These are phyloP conservation scores for Arthrocladium fulminans DNA, from an alignment of 2,329 filamentous ascomycete genomes.

Conservation along the genomic window DNA sequence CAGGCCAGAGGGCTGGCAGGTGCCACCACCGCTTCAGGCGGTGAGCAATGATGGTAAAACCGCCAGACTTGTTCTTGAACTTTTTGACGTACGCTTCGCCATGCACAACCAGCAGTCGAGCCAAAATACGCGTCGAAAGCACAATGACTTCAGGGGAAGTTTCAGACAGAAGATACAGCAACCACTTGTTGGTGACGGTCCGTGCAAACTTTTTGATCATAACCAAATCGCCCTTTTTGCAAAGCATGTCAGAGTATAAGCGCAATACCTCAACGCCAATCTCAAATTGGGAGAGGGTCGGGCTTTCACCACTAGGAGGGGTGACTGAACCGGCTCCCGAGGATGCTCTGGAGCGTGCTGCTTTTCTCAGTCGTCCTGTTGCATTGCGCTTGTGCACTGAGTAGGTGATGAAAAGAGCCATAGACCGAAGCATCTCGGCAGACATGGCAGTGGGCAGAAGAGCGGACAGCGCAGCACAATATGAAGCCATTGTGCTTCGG, in stretches of 20 bases:
- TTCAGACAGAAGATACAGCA: conserved; percentile 82
- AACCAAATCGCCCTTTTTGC: conserved; percentile 57
- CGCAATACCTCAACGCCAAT: conserved; percentile 69
- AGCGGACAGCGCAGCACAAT: conserved; percentile 68
- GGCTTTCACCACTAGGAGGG: conserved; percentile 24
- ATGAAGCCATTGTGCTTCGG: conserved; percentile 62
- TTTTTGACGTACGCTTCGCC: conserved; percentile 74
- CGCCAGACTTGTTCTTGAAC: conserved; percentile 76
- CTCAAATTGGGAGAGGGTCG: conserved; percentile 47
- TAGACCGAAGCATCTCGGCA: conserved; percentile 72
- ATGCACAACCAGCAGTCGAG: conserved; percentile 72
- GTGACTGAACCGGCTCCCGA: conserved; percentile 21
- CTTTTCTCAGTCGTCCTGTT: conserved; percentile 40
- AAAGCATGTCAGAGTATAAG: conserved; percentile 70
- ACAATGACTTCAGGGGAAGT: conserved; percentile 75
- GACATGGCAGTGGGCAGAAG: conserved; percentile 74
- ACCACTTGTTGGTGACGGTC: conserved; percentile 95
- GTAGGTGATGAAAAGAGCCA: conserved; percentile 90
- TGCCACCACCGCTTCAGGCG: conserved; percentile 84
- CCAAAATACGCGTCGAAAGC: conserved; percentile 71
- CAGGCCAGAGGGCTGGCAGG: conserved; percentile 71
- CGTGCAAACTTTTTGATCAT: conserved; percentile 81
- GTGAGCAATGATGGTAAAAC: conserved; percentile 76
- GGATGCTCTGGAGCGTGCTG: conserved; percentile 19
- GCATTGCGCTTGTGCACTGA: conserved; percentile 60